Conservation (phyloP, 2,329 filamentous ascomycete genomes). For the Drechslerella coelobrocha region DNA sequence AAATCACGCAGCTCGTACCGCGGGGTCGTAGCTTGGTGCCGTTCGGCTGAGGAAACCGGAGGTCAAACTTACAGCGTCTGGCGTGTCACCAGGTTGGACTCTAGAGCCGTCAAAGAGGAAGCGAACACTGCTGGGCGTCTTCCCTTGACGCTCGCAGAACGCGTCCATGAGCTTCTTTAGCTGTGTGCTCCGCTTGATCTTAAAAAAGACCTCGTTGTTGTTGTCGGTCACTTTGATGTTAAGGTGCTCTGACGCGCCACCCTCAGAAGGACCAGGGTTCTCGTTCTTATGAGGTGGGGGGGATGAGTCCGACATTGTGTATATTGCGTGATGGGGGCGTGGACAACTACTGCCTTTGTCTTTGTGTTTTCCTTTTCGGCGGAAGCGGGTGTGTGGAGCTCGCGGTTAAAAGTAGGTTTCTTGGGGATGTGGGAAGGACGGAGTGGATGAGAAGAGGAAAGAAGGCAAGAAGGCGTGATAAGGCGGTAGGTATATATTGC, state of each 20-base stretch:
- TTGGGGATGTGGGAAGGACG: constrained; percentile 5
- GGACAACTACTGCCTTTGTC: constrained; percentile 41
- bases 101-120: constrained; percentile 97
- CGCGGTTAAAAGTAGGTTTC: constrained; percentile 11
- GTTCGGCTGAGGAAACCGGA: constrained; percentile 10
- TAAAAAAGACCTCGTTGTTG: constrained; percentile 99
- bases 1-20: not conserved
- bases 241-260: constrained; percentile 72
- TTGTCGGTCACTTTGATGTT: constrained; percentile 99
- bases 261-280: constrained; percentile 58
- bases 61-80: constrained; percentile 76
- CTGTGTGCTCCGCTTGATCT: constrained; percentile 96
- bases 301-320: constrained; percentile 63
- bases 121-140: constrained; percentile 80
- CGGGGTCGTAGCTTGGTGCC: not conserved
- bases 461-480: not conserved
- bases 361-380: constrained; percentile 31
- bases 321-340: constrained; percentile 12
- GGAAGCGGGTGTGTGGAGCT: constrained; percentile 28
- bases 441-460: constrained; percentile 11
- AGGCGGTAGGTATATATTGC: not conserved
- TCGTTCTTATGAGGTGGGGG: constrained; percentile 57
- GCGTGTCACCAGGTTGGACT: constrained; percentile 86
- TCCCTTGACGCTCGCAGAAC: constrained; percentile 95
- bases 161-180: constrained; percentile 98